These are phyloP conservation scores for Rutstroemia sydowiana DNA, from an alignment of 2,329 filamentous ascomycete genomes.

Conservation along the genomic window DNA sequence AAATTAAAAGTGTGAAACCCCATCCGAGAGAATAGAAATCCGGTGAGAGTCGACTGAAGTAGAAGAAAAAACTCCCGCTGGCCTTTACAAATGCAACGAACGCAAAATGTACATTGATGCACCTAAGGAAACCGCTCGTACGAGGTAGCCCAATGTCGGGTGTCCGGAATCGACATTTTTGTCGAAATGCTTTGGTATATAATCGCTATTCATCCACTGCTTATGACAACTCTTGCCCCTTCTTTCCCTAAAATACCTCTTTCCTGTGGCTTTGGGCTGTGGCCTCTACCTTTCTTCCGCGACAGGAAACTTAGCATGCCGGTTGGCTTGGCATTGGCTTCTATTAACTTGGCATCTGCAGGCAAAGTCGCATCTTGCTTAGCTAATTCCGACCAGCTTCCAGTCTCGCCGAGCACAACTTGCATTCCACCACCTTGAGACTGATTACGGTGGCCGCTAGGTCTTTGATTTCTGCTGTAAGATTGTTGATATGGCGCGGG, in stretches of 20 bases:
- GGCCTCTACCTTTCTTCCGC: conserved; percentile 80
- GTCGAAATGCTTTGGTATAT: neutral
- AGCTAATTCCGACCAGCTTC: conserved; percentile 86
- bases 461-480: conserved; percentile 20
- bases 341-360: conserved; percentile 51
- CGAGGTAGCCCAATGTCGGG: neutral
- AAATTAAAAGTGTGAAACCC: neutral
- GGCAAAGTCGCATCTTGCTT: conserved; percentile 73
- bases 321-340: conserved; percentile 50
- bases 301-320: conserved; percentile 88
- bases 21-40: neutral
- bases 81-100: neutral
- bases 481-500: conserved; percentile 27
- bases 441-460: conserved; percentile 24
- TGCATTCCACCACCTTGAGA: conserved; percentile 64
- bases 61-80: neutral
- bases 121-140: neutral
- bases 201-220: conserved; percentile 25
- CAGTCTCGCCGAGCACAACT: conserved; percentile 81
- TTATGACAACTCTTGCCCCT: conserved; percentile 77
- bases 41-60: neutral
- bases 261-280: conserved; percentile 91
- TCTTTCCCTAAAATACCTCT: conserved; percentile 91
- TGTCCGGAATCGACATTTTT: neutral
- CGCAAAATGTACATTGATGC: neutral